Evolutionary conservation across 1,284 basidiomycete species (phyloP).

Genomic region (Apiotrichum siamense): DNA sequence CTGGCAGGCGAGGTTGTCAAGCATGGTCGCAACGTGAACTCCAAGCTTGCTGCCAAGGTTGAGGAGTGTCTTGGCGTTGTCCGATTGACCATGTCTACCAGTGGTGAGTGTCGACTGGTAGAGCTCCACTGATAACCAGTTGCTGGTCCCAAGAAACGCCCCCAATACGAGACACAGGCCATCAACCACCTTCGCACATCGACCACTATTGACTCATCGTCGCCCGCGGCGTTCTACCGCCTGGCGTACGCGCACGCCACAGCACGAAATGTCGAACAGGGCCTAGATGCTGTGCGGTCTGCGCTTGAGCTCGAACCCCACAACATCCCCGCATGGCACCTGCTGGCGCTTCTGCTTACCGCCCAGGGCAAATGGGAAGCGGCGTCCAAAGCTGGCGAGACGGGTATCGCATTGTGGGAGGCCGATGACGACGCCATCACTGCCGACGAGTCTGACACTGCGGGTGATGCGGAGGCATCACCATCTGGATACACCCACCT

Average conservation of each 20-base stretch:
- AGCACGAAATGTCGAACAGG: slow-evolving; percentile 62
- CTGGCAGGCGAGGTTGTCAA: slow-evolving; percentile 41
- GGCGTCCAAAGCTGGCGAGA: slow-evolving; percentile 70
- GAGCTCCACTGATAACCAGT: slow-evolving; percentile 49
- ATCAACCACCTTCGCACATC: slow-evolving; percentile 58
- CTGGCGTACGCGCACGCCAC: slow-evolving; percentile 70
- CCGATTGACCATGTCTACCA: slow-evolving; percentile 41
- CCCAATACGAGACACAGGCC: slow-evolving; percentile 57
- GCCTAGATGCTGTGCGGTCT: slow-evolving; percentile 61
- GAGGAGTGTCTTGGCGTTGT: slow-evolving; percentile 46
- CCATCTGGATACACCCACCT: slow-evolving; percentile 12
- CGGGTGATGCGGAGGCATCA: slow-evolving; percentile 21
- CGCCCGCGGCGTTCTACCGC: slow-evolving; percentile 65
- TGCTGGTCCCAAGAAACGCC: slow-evolving; percentile 59
- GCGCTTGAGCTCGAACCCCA: slow-evolving; percentile 70
- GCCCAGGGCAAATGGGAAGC: slow-evolving; percentile 74
- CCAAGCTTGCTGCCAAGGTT: slow-evolving; percentile 27
- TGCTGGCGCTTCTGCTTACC: slow-evolving; percentile 75
- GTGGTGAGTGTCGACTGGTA: slow-evolving; percentile 17
- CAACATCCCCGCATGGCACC: slow-evolving; percentile 82
- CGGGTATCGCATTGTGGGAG: slow-evolving; percentile 56
- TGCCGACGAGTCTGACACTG: slow-evolving; percentile 12
- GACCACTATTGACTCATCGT: slow-evolving; percentile 54
- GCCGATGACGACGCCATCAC: slow-evolving; percentile 42
- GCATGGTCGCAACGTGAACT: slow-evolving; percentile 1